Base-by-base conservation (phyloP, 139 green algal species). In the Chlorella sp. region DNA sequence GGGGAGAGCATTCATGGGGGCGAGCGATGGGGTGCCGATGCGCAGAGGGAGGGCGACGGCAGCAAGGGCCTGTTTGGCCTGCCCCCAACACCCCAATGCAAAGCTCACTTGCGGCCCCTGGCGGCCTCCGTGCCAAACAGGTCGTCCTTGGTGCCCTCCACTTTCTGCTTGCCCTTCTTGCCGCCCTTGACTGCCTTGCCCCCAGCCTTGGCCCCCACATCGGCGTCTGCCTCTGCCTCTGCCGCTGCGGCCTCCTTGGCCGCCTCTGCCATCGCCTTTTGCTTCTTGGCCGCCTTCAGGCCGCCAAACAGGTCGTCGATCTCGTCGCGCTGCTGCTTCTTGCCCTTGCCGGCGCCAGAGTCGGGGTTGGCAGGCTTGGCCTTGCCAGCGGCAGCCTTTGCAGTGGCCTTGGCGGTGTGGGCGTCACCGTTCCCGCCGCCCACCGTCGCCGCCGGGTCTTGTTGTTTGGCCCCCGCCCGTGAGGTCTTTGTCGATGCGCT, bases 91-190 rank as follows among this genome's bases (percentile, higher is more conserved):
- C 29, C 48, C 23, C 29, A 45, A 29, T 23, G 29, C 25, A 76
- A 64, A 3, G 50, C 74, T 64, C 64, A 80, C 59, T 71, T 80
- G 64, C 74, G 45, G 15, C n/a, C 63, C 12, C 25, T 33, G 1
- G 43, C 73, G 8, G 65, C 42, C 41, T 86, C 73, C 1, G 63
- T 79, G n/a, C 90, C 90, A 72, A 94, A 94, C 9, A 94, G 83
- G 61, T 94, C 90, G 62, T 94, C 86, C 77, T 93, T 92, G 77
- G 64, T 91, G 68, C 90, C 90, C 62, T 83, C 65, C 40, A 93
- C 72, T 46, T 76, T 77, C 46, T 62, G 29, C 48, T 48, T 64
- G 33, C 9, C 63, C n/a, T 55, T 55, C 45, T 60, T 72, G 31
- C 43, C 43, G 43, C 11, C 68, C 51, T 74, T 43, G 19, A 27